These are phyloP conservation scores for Pseudozyma tsukubaensis DNA, from an alignment of 1,284 basidiomycete genomes.

Conservation along the genomic window DNA sequence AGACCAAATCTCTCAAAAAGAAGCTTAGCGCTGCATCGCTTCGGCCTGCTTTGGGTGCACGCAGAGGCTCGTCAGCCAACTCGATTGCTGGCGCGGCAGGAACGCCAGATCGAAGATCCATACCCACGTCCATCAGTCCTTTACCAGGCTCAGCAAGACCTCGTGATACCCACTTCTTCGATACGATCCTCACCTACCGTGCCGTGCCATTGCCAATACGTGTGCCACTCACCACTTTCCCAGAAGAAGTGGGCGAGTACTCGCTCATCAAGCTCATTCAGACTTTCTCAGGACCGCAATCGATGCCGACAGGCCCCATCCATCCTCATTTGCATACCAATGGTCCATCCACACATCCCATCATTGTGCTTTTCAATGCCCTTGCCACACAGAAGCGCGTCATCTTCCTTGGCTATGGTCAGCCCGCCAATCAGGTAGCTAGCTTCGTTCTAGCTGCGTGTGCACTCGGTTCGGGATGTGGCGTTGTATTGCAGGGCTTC, in stretches of 20 bases:
- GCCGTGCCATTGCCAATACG: constrained; percentile 51
- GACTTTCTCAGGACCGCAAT: constrained; percentile 79
- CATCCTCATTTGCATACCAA: constrained; percentile 93
- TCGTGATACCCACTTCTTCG: constrained; percentile 91
- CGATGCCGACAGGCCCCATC: constrained; percentile 76
- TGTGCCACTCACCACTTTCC: constrained; percentile 58
- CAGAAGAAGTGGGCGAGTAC: constrained; percentile 97
- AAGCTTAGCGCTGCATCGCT: constrained; percentile 42
- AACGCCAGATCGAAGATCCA: constrained; percentile 24
- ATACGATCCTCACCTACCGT: constrained; percentile 81
- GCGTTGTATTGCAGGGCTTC: constrained; percentile 80
- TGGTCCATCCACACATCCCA: constrained; percentile 87
- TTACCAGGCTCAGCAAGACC: constrained; percentile 26
- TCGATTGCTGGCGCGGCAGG: constrained; percentile 18
- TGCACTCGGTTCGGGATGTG: constrained; percentile 89
- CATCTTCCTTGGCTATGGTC: constrained; percentile 89
- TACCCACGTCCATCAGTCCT: constrained; percentile 11
- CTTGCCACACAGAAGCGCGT: constrained; percentile 91
- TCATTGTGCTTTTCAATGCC: constrained; percentile 94
- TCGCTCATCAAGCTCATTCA: constrained; percentile 90
- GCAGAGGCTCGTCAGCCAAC: constrained; percentile 41
- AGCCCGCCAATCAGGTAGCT: constrained; percentile 80
- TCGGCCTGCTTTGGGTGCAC: constrained; percentile 32
- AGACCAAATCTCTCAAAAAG: constrained; percentile 44
- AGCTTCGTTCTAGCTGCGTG: constrained; percentile 91